Evolutionary conservation across 1,139 yeast genomes (phyloP).

Genomic region (Protomyces pachydermus): DNA sequence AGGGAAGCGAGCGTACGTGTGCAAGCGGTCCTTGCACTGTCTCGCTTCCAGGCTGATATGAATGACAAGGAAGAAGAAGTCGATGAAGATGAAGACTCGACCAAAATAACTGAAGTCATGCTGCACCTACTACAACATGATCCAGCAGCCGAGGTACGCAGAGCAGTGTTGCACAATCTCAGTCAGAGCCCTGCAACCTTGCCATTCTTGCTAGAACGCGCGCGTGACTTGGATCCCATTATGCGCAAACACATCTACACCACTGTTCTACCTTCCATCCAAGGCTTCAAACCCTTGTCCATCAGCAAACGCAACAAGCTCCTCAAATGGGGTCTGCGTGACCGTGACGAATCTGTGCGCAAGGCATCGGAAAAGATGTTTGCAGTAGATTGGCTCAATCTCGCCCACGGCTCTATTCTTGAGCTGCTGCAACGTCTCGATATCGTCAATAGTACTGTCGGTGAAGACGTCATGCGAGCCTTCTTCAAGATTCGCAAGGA

Average conservation of each 20-base stretch:
- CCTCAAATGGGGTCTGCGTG: conserved; percentile 78
- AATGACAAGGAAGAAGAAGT: conserved; percentile 42
- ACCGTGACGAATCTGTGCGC: conserved; percentile 70
- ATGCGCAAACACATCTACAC: conserved; percentile 72
- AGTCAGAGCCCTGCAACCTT: conserved; percentile 53
- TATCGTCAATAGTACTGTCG: conserved; percentile 59
- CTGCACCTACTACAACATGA: conserved; percentile 64
- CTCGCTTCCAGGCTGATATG: conserved; percentile 66
- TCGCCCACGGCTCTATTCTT: conserved; percentile 63
- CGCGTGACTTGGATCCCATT: conserved; percentile 67
- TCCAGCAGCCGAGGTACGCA: conserved; percentile 79
- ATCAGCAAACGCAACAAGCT: conserved; percentile 60
- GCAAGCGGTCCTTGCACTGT: conserved; percentile 75
- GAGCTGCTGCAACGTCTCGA: conserved; percentile 67
- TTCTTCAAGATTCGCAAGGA: conserved; percentile 64
- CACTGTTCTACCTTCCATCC: conserved; percentile 61
- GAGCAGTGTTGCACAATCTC: conserved; percentile 73
- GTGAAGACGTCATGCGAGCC: conserved; percentile 59
- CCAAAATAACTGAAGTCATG: conserved; percentile 44
- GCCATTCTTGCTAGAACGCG: conserved; percentile 67
- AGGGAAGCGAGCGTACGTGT: conserved; percentile 73
- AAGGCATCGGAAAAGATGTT: conserved; percentile 70
- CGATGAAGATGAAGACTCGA: conserved; percentile 44
- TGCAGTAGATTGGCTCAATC: conserved; percentile 64
- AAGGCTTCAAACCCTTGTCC: conserved; percentile 59